Base-by-base conservation (phyloP, 495 filamentous ascomycete species). In the Podospora sp. region DNA sequence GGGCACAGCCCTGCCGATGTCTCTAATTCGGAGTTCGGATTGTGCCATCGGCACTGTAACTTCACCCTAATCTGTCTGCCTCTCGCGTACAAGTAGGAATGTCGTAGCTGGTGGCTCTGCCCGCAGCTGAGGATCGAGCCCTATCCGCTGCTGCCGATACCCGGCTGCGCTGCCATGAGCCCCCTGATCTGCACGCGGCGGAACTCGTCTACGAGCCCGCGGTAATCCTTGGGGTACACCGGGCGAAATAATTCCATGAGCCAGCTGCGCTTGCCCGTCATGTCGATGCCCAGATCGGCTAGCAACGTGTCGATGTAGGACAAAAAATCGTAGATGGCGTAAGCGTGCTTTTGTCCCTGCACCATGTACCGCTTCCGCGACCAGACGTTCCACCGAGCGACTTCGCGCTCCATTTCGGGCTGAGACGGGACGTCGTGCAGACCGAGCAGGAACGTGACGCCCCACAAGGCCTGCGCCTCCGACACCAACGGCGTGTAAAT, bases 381-480 rank as follows among this genome's bases (percentile, higher is more conserved):
- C 77, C 78, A 80, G 0, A 71, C 77, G 29, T 73, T 76, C 69
- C 71, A 78, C 25, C 64, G 60, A 2, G 78, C 73, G 21, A 77
- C 67, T 52, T 80, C 79, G 26, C 62, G 53, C 18, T 68, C 72
- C 76, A 80, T 80, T 5, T 67, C 68, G 3, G 60, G 60, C 24
- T 68, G 33, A 3, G 56, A 29, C 14, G 76, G 77, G 6, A 72
- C 26, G 9, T 75, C 68, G 14, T 76, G 12, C 55, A 72, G 58
- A 0, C 73, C 75, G 5, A 76, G 71, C 6, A 79, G 63, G 49
- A 74, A 74, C 4, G 71, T 62, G 16, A 65, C 66, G 20, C 71
- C 71, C 73, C 73, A 75, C 12, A 75, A 65, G 1, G 76, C 67
- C 63, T 79, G 77, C 8, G 72, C 63, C 51, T 76, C 75, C 2